Percentiles rank a stretch among this genome's conserved stretches.
phyloP scores from a whole-genome alignment of 257 asterid species.

The Gentiana macrophylla region DNA sequence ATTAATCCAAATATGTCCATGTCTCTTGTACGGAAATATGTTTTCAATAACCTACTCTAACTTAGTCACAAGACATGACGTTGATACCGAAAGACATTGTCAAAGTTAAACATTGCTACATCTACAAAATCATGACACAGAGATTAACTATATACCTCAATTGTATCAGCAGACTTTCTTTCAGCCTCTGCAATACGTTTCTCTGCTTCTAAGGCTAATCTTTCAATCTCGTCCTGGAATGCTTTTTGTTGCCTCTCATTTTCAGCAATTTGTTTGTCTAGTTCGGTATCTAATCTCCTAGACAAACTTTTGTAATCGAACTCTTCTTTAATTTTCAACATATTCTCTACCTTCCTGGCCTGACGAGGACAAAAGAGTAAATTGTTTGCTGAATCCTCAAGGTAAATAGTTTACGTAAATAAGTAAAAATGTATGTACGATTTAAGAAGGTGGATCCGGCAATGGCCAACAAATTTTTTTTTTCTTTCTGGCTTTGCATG shows the following conservation, averaged over 20 bases:
- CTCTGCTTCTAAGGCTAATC: constrained; percentile 58
- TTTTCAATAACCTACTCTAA: too few species aligned
- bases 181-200: constrained; percentile 53
- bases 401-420: too few species aligned
- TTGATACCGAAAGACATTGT: background rate
- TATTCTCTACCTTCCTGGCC: constrained; percentile 95
- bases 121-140: background rate
- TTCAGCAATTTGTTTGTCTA: constrained; percentile 70
- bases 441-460: too few species aligned
- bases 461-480: too few species aligned
- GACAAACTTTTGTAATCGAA: constrained; percentile 82
- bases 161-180: constrained; percentile 40
- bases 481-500: too few species aligned
- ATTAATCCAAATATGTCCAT: too few species aligned
- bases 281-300: constrained; percentile 66
- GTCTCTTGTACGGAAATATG: too few species aligned
- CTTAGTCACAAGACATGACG: too few species aligned
- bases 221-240: constrained; percentile 57
- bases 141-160: constrained; percentile 41
- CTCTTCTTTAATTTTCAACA: constrained; percentile 76
- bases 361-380: constrained; percentile 15
- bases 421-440: too few species aligned
- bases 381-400: too few species aligned
- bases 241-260: constrained; percentile 72
- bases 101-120: background rate